Evolutionary conservation across 2,329 filamentous ascomycete species (phyloP), one percentile per base, ranked within the genome.

Genomic region (Aspergillus intermedius): DNA sequence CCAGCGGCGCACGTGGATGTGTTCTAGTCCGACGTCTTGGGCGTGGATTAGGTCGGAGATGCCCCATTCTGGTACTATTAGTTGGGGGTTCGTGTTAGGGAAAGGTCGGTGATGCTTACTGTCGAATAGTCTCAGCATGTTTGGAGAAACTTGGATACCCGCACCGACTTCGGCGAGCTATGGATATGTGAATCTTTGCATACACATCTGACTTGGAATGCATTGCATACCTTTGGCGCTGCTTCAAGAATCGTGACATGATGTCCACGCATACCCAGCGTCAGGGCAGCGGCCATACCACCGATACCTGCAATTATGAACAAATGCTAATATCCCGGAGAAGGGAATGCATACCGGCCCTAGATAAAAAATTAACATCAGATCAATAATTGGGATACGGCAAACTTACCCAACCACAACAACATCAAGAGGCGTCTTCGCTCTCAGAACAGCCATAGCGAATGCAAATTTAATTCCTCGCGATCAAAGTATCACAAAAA

Each of bases 91-190:
- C 46, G 49, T 23, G 22, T 42, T 9, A 34, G 42, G 21, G 2
- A 15, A 12, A 2, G 4, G 28, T 21, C 28, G 32, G 1, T 1
- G 35, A 35, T 25, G 60, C 63, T 59, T 50, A 69, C 79, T 75
- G 60, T 88, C 83, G 8, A 93, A 78, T 6, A 91, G 83, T 5
- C 84, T 78, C 3, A 84, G 79, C 77, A 91, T 86, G 55, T 93
- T 93, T 0, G 87, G 87, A 0, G 88, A 86, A 44, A 91, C 77
- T 65, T 93, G 88, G 51, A 93, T 91, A 3, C 88, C 88, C 1
- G 88, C 88, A 41, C 88, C 88, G 6, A 91, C 86, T 52, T 68
- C 65, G 55, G 58, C 56, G 40, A 68, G 55, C 65, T 68, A 42
- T 28, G 13, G 12, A 10, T 2, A 25, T 13, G n/a, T 34, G 17